These are phyloP conservation scores for Penicillium carneum DNA, from an alignment of 2,329 filamentous ascomycete species.

Conservation along the genomic window DNA sequence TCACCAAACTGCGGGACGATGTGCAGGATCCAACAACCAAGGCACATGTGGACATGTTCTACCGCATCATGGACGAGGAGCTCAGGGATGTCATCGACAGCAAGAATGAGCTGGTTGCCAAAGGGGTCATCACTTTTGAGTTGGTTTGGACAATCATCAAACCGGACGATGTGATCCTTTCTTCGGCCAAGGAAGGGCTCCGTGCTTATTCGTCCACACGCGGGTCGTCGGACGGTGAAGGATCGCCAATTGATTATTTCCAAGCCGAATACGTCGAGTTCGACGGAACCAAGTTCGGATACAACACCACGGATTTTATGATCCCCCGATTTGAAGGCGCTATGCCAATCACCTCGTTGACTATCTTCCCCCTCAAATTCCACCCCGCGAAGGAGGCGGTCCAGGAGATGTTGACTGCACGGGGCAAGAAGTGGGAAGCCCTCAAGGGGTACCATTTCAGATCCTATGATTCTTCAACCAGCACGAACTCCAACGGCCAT, in stretches of 20 bases:
- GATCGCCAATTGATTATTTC: constrained; percentile 4
- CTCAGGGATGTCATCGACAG: constrained; percentile 60
- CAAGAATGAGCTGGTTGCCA: constrained; percentile 60
- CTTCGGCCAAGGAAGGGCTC: constrained; percentile 2
- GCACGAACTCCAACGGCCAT: constrained; percentile 38
- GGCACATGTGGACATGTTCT: constrained; percentile 58
- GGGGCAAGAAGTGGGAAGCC: constrained; percentile 57
- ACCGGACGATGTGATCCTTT: constrained; percentile 36
- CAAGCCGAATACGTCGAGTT: constrained; percentile 30
- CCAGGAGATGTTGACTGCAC: constrained; percentile 51
- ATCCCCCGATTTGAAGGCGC: constrained; percentile 45
- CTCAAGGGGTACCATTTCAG: constrained; percentile 60
- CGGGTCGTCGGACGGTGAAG: not conserved
- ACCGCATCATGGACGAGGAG: constrained; percentile 59
- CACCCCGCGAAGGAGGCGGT: constrained; percentile 53
- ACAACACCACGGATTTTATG: not conserved
- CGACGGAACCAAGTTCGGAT: constrained; percentile 34
- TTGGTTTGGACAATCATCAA: constrained; percentile 54
- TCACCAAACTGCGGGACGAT: constrained; percentile 54
- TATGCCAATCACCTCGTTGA: constrained; percentile 51
- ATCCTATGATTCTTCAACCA: constrained; percentile 55
- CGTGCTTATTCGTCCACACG: constrained; percentile 24
- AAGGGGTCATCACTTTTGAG: constrained; percentile 62
- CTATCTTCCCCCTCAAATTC: constrained; percentile 55
- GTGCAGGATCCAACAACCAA: constrained; percentile 55